phyloP scores from a whole-genome alignment of 2,329 filamentous ascomycete genomes.

The Coniella vitis region DNA sequence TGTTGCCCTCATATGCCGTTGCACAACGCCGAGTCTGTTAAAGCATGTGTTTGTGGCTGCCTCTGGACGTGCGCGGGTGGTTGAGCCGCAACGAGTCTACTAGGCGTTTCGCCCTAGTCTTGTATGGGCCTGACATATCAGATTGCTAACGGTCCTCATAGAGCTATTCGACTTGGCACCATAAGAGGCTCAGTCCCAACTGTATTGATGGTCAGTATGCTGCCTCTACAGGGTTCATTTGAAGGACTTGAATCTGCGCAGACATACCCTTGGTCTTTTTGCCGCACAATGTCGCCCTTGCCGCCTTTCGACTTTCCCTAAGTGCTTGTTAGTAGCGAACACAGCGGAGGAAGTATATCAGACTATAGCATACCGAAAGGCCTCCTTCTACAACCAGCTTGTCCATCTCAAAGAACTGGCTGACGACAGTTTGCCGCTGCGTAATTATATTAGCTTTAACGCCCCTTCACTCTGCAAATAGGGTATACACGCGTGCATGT shows the following conservation, averaged over 20 bases:
- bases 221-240: background rate
- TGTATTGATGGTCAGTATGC: background rate
- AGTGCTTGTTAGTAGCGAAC: background rate
- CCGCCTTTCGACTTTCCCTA: constrained; percentile 64
- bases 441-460: constrained; percentile 7
- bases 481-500: background rate
- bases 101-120: no score
- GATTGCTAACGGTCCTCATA: no score
- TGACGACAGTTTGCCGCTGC: constrained; percentile 90
- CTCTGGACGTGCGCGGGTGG: no score
- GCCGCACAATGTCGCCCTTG: constrained; percentile 61
- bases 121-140: no score
- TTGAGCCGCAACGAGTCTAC: no score
- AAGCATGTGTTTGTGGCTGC: no score
- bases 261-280: constrained; percentile 72
- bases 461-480: background rate
- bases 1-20: no score
- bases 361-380: constrained; percentile 58
- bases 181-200: constrained; percentile 1
- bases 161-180: no score
- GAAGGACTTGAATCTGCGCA: no score
- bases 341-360: constrained; percentile 8
- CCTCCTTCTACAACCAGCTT: constrained; percentile 86
- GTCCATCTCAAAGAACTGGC: constrained; percentile 91
- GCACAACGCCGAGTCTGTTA: no score